Base-by-base conservation (phyloP, 805 yeast genomes). In the Scheffersomyces lignosus region DNA sequence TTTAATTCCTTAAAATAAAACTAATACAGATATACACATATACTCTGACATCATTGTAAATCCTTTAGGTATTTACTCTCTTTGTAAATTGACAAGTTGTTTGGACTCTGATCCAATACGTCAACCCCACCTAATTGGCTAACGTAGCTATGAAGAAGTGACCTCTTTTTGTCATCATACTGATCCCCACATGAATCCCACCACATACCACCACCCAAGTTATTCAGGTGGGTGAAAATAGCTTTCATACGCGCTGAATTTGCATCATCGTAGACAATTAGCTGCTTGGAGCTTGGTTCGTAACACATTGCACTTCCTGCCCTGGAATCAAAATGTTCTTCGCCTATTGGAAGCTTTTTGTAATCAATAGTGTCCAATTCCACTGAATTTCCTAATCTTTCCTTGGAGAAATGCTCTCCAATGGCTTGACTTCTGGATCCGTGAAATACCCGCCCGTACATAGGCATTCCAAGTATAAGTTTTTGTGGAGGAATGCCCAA, bases 161-260 rank as follows among this genome's bases (percentile, higher is more conserved):
- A 75, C 24, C 66, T 49, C 24, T 20, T 10, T 10, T 20, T 20
- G 1, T 51, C 36, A 2, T 51, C 47, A 31, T 64, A 48, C 2
- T 26, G 23, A 51, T 88, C 96, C 2, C 96, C 96, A 39, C 82
- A 73, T 0, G 96, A 82, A 51, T 91, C 97, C 98, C 98, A 91
- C 83, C 87, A 90, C 78, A 93, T 81, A 0, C 86, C 96, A 0
- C 99, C 98, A 0, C 83, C 95, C 7, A 89, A 62, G 0, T 65
- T 52, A 5, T 64, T 57, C 15, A 58, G 47, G 27, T 45, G 48
- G 5, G 83, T 78, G 48, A 77, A 88, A 18, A 64, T 49, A 0
- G 87, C 88, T 56, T 91, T 93, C 13, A 49, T 48, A 6, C 54
- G 49, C 2, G 75, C 77, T 2, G 83, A 70, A 4, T 67, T 63